Conservation (phyloP, 257 asterid species). For the Paulownia fortunei region DNA sequence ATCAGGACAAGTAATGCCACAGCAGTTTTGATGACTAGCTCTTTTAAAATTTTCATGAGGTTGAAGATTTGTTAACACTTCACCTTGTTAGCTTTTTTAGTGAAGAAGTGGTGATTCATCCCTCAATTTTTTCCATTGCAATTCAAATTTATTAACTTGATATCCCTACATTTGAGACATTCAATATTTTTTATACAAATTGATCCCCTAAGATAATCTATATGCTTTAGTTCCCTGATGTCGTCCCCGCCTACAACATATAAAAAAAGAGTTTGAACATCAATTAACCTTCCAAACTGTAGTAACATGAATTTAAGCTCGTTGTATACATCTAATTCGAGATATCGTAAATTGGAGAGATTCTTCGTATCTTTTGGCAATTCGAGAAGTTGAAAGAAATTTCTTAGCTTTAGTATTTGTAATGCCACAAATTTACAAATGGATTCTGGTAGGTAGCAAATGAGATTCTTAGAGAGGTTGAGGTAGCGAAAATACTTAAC, state of each 20-base stretch:
- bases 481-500: constrained; percentile 8
- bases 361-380: constrained; percentile 26
- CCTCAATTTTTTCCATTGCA: background rate
- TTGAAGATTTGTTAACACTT: background rate
- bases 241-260: constrained; percentile 9
- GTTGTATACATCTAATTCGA: constrained; percentile 26
- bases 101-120: too few species aligned
- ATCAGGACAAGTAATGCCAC: background rate
- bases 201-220: constrained; percentile 37
- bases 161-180: background rate
- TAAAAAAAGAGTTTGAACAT: constrained; percentile 33
- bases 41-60: constrained; percentile 24
- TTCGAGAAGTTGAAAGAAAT: constrained; percentile 14
- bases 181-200: constrained; percentile 36
- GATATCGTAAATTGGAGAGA: constrained; percentile 35
- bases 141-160: constrained; percentile 10
- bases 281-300: constrained; percentile 22
- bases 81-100: background rate
- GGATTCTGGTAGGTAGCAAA: constrained; percentile 16
- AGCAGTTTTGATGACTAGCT: background rate
- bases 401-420: constrained; percentile 34
- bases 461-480: too few species aligned
- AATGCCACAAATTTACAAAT: constrained; percentile 20
- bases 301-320: constrained; percentile 22
- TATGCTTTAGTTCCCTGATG: constrained; percentile 13